Evolutionary conservation across 2,329 filamentous ascomycete species (phyloP).

Genomic region (Claviceps pazoutovae): DNA sequence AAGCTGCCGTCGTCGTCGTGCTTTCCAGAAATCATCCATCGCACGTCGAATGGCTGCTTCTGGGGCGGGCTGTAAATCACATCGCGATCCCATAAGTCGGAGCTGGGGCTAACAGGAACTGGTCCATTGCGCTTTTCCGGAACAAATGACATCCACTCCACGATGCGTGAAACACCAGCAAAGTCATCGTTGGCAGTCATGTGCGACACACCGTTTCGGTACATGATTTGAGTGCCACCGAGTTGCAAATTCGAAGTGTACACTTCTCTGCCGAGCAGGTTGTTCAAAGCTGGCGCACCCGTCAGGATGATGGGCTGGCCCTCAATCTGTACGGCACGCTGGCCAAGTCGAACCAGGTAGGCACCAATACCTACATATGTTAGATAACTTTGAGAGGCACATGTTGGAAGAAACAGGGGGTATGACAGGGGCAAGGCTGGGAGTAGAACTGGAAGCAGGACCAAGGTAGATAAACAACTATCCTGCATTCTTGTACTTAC

Average conservation of each 20-base stretch:
- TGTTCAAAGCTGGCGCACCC: conserved; percentile 94
- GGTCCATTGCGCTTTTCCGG: conserved; percentile 90
- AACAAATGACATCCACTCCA: conserved; percentile 95
- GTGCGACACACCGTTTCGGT: conserved; percentile 98
- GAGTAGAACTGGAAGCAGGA: neutral
- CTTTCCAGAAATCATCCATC: conserved; percentile 82
- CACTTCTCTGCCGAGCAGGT: conserved; percentile 91
- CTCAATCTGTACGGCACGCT: conserved; percentile 97
- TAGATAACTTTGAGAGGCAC: neutral
- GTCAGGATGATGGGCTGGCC: conserved; percentile 98
- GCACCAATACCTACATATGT: conserved; percentile 65
- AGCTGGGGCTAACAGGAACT: conserved; percentile 77
- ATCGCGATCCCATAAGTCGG: conserved; percentile 87
- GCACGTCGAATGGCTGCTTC: conserved; percentile 81
- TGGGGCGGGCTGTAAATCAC: conserved; percentile 68
- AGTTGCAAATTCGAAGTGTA: conserved; percentile 99
- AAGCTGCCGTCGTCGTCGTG: conserved; percentile 59
- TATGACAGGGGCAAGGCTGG: neutral
- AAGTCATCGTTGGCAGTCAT: conserved; percentile 98
- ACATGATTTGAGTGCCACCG: conserved; percentile 99
- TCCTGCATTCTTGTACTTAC: conserved; percentile 33
- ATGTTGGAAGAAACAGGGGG: neutral
- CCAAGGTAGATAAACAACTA: neutral
- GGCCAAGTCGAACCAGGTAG: conserved; percentile 93
- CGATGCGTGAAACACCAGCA: conserved; percentile 92